Conservation (phyloP, 1,284 basidiomycete genomes). For the Cystobasidium sp. region DNA sequence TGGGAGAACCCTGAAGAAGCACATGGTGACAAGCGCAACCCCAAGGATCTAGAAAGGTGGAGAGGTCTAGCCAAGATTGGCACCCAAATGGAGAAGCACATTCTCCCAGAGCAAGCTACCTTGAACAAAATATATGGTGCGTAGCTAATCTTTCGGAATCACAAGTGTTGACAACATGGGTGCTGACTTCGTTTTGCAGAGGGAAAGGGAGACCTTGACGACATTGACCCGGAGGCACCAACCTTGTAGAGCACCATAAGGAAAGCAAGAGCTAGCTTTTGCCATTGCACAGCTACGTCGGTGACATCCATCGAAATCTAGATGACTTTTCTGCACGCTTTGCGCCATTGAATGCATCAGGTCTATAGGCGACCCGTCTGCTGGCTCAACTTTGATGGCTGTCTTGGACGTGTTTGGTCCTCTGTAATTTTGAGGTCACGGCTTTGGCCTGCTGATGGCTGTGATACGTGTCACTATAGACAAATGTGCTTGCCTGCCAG, state of each 20-base stretch:
- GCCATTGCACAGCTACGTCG: too few relatives aligned
- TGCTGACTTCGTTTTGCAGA: constrained; percentile 18
- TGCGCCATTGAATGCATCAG: too few relatives aligned
- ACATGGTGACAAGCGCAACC: constrained; percentile 56
- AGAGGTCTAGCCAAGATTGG: constrained; percentile 55
- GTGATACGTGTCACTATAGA: too few relatives aligned
- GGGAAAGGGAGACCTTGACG: constrained; percentile 54
- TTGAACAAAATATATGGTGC: constrained; percentile 50
- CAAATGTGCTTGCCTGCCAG: too few relatives aligned
- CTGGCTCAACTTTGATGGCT: too few relatives aligned
- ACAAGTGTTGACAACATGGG: neutral
- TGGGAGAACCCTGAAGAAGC: constrained; percentile 54
- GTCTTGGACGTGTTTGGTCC: too few relatives aligned
- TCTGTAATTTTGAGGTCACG: too few relatives aligned
- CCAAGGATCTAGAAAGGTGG: constrained; percentile 55
- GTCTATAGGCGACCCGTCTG: too few relatives aligned
- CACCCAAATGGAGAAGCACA: constrained; percentile 52
- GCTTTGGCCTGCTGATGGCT: too few relatives aligned
- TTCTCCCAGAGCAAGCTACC: constrained; percentile 54
- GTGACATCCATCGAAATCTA: too few relatives aligned
- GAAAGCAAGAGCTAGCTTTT: neutral
- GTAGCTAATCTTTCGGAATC: neutral
- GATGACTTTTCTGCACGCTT: too few relatives aligned
- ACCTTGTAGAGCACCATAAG: constrained; percentile 26
- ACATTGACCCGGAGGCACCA: constrained; percentile 51